Evolutionary conservation across 345 rosid species (phyloP).

Genomic region (Erucastrum elatum): DNA sequence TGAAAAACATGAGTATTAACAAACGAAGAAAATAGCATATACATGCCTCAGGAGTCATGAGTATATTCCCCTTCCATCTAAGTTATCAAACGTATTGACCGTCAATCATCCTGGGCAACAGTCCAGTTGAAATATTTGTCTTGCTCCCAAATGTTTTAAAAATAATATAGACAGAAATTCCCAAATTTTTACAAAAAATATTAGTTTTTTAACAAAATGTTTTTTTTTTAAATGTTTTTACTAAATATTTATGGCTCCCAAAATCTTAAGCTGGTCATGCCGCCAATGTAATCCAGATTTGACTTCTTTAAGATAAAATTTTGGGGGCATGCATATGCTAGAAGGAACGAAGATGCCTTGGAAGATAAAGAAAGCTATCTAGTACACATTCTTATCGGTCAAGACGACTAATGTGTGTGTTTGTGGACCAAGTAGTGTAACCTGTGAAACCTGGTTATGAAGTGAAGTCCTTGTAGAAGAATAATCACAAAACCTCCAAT

Average conservation of each 20-base stretch:
- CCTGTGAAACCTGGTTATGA: background rate
- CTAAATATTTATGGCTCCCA: background rate
- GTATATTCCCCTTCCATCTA: background rate
- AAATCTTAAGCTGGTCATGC: background rate
- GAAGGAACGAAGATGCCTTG: conserved; percentile 1
- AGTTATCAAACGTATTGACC: background rate
- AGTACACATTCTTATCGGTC: background rate
- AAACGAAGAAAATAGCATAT: conserved; percentile 36
- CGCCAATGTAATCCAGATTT: background rate
- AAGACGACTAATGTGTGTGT: background rate
- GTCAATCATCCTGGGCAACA: background rate
- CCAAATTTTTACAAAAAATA: background rate
- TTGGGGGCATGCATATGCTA: background rate
- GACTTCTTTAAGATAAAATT: background rate
- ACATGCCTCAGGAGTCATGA: background rate
- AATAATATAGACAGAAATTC: background rate
- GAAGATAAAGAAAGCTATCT: background rate
- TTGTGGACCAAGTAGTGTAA: background rate
- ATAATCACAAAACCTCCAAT: background rate
- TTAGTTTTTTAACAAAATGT: background rate
- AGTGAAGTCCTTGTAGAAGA: background rate
- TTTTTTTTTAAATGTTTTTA: background rate
- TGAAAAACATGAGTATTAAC: conserved; percentile 16
- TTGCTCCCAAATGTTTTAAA: background rate
- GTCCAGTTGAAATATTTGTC: background rate